A percentile compares a stretch with the other conserved stretches of the same genome.
phyloP scores from a whole-genome alignment of 768 basidiomycete genomes.

The Mycena filopes region DNA sequence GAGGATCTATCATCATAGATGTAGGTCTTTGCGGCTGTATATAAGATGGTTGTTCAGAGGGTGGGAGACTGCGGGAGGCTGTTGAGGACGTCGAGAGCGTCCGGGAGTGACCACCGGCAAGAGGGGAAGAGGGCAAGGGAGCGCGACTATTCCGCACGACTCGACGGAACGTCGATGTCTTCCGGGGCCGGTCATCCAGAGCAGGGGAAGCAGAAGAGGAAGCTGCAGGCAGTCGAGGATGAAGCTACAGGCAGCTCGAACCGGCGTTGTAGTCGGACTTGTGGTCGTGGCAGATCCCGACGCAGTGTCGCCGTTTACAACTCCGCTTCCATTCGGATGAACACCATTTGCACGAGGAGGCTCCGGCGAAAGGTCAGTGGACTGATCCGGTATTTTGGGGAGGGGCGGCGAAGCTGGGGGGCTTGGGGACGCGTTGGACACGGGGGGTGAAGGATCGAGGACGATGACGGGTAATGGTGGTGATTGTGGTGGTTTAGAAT shows the following conservation, averaged over 20 bases:
- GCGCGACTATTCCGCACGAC: slow-evolving; percentile 53
- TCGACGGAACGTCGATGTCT: slow-evolving; percentile 64
- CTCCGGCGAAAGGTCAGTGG: slow-evolving; percentile 7
- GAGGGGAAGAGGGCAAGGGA: slow-evolving; percentile 47
- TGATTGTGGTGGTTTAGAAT: slow-evolving; percentile 18
- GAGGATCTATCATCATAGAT: slow-evolving; percentile 27
- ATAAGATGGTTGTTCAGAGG: slow-evolving; percentile 23
- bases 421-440: slow-evolving; percentile 29
- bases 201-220: slow-evolving; percentile 23
- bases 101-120: slow-evolving; percentile 40
- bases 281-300: not conserved
- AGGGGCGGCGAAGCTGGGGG: slow-evolving; percentile 18
- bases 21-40: slow-evolving; percentile 23
- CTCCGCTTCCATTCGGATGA: slow-evolving; percentile 10
- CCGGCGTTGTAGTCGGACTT: slow-evolving; percentile 11
- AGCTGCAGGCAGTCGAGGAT: slow-evolving; percentile 7
- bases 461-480: slow-evolving; percentile 24
- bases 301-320: slow-evolving; percentile 1
- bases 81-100: slow-evolving; percentile 41
- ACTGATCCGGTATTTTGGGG: not conserved
- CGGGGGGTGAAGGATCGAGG: slow-evolving; percentile 34
- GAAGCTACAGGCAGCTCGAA: slow-evolving; percentile 7
- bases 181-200: slow-evolving; percentile 40
- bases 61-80: slow-evolving; percentile 27
- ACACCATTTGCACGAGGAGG: slow-evolving; percentile 4